Conservation (phyloP, 805 yeast genomes). For the Saccharomyces paradoxus region DNA sequence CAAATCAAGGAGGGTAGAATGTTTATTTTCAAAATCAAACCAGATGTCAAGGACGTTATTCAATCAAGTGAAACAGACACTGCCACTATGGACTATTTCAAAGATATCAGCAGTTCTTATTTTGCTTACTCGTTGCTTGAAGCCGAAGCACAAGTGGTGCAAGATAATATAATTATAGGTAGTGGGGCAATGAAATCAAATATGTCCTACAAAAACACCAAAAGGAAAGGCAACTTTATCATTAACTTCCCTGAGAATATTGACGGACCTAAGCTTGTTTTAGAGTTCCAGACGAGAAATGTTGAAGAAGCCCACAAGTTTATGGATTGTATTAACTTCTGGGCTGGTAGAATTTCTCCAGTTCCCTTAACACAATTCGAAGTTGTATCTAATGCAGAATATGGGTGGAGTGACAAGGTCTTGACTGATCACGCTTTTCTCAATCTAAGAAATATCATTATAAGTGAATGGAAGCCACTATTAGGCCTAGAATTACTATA, state of each 20-base stretch:
- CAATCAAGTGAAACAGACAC: background rate
- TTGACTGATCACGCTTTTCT: slow-evolving; percentile 2
- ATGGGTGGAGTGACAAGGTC: slow-evolving; percentile 54
- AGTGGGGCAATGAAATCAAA: background rate
- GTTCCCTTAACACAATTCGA: slow-evolving; percentile 64
- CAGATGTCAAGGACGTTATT: background rate
- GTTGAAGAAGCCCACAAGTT: slow-evolving; percentile 59
- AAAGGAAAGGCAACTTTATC: slow-evolving; percentile 15
- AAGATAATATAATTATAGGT: slow-evolving; percentile 23
- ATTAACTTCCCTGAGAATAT: slow-evolving; percentile 17
- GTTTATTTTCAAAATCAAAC: slow-evolving; percentile 13
- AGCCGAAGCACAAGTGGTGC: slow-evolving; percentile 21
- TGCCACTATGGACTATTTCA: slow-evolving; percentile 1
- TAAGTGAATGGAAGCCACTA: slow-evolving; percentile 20
- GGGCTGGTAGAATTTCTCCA: slow-evolving; percentile 82
- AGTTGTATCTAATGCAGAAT: slow-evolving; percentile 65
- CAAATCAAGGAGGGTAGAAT: slow-evolving; percentile 24
- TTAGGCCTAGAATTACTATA: slow-evolving; percentile 16
- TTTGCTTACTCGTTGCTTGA: slow-evolving; percentile 22
- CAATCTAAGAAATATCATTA: background rate
- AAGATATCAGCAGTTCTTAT: slow-evolving; percentile 9
- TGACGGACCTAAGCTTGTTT: slow-evolving; percentile 27
- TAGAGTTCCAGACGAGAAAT: slow-evolving; percentile 61
- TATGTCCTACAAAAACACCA: background rate
- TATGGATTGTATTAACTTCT: slow-evolving; percentile 74